These are phyloP conservation scores for Angomonas ambiguus DNA, from an alignment of 208 protist species.

Conservation along the genomic window DNA sequence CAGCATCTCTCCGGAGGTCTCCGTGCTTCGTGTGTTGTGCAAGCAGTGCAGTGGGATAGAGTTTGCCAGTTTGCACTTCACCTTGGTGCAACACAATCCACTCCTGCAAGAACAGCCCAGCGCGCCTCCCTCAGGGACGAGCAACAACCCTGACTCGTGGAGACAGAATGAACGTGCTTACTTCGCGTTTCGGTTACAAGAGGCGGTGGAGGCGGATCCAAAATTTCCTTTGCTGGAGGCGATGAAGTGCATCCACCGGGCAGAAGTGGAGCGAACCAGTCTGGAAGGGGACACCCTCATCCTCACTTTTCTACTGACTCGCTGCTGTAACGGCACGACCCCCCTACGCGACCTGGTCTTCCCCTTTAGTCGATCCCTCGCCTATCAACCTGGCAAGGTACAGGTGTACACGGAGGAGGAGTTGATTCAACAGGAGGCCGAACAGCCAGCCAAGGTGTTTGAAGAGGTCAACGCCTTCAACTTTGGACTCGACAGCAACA, in stretches of 20 bases:
- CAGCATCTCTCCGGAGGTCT: conserved; percentile 70
- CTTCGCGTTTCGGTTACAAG: conserved; percentile 64
- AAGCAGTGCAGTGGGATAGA: conserved; percentile 62
- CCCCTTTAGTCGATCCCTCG: conserved; percentile 41
- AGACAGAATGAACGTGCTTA: conserved; percentile 54
- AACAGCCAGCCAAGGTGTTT: neutral
- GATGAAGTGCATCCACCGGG: conserved; percentile 71
- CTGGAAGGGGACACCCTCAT: conserved; percentile 67
- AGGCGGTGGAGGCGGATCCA: conserved; percentile 21
- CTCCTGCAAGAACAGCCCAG: conserved; percentile 9
- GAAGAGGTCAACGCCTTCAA: conserved; percentile 27
- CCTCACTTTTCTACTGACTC: conserved; percentile 41
- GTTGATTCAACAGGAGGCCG: neutral
- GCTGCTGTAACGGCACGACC: conserved; percentile 68
- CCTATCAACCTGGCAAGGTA: conserved; percentile 35
- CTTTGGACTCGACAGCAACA: conserved; percentile 20
- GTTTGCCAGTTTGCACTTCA: conserved; percentile 73
- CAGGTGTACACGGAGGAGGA: conserved; percentile 9
- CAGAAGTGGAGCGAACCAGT: conserved; percentile 76
- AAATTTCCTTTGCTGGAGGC: conserved; percentile 50
- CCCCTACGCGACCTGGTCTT: conserved; percentile 32
- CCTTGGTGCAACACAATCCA: conserved; percentile 23
- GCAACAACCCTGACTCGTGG: neutral
- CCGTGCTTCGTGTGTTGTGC: conserved; percentile 74
- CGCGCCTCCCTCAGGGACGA: no score